Evolutionary conservation across 1,139 yeast species (phyloP), one percentile per base, ranked within the genome.

Genomic region (Zygoascus meyerae): DNA sequence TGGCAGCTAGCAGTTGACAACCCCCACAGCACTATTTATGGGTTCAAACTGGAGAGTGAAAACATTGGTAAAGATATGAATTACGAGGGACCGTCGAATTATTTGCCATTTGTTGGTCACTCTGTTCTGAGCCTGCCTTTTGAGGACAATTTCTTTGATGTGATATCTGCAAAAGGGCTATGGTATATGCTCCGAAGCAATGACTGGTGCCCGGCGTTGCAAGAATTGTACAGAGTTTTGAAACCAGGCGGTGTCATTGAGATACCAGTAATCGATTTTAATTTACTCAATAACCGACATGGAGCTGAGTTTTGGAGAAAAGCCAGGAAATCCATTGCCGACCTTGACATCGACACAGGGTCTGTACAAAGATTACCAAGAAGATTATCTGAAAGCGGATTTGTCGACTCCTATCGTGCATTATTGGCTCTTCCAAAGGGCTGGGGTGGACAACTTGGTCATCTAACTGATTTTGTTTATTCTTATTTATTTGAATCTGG

Each of bases 191-290:
- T 68, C 16, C 56, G 51, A 31, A 46, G 46, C 11, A 55, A 57
- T 12, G 68, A 68, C 21, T 67, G 71, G 71, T 62, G 54, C 2
- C 59, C 56, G 1, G 68, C 65, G 0, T 54, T 73, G 21, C 51
- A 55, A 12, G 77, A 73, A 47, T 47, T 71, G 26, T 48, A 50
- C 38, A 57, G 78, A 36, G 65, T 71, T 3, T 56, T 68, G 21
- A 66, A 68, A 48, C 72, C 72, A 1, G 67, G 68, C 8, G 77
- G 76, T 0, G 65, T 59, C 41, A 52, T 70, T 2, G 68, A 66
- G 43, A 39, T 69, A 12, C 53, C 63, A 11, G 46, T 64, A 18
- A 55, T 60, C 47, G 71, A 68, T 44, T 63, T 59, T 40, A 55
- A 56, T 6, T 35, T 61, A 5, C 43, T 67, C 6, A 59, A 57